These are phyloP conservation scores for Psilocybe subaeruginosa DNA, from an alignment of 768 basidiomycete species.

Conservation along the genomic window DNA sequence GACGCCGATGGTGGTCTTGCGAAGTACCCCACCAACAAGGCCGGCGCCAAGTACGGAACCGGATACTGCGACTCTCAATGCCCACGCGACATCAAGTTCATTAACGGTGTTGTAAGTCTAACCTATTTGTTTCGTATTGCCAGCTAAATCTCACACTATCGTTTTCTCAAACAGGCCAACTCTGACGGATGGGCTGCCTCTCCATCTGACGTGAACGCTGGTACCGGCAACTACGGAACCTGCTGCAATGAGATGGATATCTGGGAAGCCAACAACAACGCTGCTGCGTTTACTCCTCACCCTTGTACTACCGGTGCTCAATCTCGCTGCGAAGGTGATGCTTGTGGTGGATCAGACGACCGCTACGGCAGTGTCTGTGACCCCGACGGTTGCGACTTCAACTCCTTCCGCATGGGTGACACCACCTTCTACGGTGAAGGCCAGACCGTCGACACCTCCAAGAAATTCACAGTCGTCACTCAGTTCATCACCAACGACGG, in stretches of 20 bases:
- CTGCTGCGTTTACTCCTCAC: conserved; percentile 58
- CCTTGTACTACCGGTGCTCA: conserved; percentile 44
- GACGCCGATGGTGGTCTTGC: conserved; percentile 54
- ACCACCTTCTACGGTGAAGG: conserved; percentile 2
- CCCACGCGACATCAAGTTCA: conserved; percentile 62
- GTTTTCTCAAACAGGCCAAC: conserved; percentile 42
- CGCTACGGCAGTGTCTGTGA: conserved; percentile 7
- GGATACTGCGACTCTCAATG: conserved; percentile 51
- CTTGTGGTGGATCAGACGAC: conserved; percentile 30
- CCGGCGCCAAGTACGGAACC: conserved; percentile 48
- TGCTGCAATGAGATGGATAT: conserved; percentile 66
- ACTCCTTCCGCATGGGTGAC: conserved; percentile 7
- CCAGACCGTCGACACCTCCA: conserved; percentile 13
- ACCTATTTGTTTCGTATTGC: neutral
- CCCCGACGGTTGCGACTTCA: conserved; percentile 7
- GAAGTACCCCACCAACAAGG: conserved; percentile 54
- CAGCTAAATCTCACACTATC: conserved; percentile 1
- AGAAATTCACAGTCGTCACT: conserved; percentile 36
- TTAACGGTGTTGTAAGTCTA: conserved; percentile 49
- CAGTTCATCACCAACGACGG: conserved; percentile 26
- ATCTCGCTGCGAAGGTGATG: conserved; percentile 43
- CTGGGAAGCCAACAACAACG: conserved; percentile 58
- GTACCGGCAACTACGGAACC: conserved; percentile 47
- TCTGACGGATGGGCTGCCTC: conserved; percentile 41
- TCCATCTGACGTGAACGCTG: conserved; percentile 45